Base-by-base conservation (phyloP, 176 grass and related monocot genomes). In the Musa beccarii region DNA sequence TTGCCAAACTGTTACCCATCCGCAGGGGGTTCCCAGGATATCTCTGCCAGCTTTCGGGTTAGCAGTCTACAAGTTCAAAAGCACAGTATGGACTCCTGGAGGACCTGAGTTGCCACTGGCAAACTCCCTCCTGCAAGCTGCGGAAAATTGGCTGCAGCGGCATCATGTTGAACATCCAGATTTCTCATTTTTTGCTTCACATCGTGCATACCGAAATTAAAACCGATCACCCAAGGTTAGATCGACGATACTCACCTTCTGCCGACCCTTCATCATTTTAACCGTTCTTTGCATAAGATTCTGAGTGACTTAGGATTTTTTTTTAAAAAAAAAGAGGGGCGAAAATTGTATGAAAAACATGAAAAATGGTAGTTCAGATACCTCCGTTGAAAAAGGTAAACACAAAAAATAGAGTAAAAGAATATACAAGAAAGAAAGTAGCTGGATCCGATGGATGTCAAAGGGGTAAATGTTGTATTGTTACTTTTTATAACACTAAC, bases 1-100 rank as follows among this genome's bases (percentile, higher is more conserved):
- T 53, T 71, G 24, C 26, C 53, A 76, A 1, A 49, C 12, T 52
- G n/a, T 28, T 11, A n/a, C 54, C 16, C 21, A 23, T 26, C n/a
- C 63, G 10, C 72, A 53, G 2, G 14, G 20, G 51, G 14, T 55
- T 66, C 78, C 75, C 34, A 81, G 69, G 83, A 83, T 87, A n/a
- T 78, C 71, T 15, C 79, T 91, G 1, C 86, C 76, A 17, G 51
- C 79, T 51, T 91, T 91, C 49, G 92, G 85, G 13, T 71, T 83
- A 51, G 86, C 84, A 51, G 83, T 81, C 63, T 96, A 91, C 79
- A 87, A 83, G 80, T 79, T 96, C 11, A 89, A 76, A 56, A 61
- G 54, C 10, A 50, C 76, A 73, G 70, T 79, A 57, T 96, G 84
- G 92, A 68, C 79, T 9, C 81, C 86, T 11, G 71, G 86, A 71